A percentile compares a stretch with the other conserved stretches of the same genome.
These are phyloP conservation scores for Cornus florida DNA, from an alignment of 148 eudicot genomes.

Conservation along the genomic window DNA sequence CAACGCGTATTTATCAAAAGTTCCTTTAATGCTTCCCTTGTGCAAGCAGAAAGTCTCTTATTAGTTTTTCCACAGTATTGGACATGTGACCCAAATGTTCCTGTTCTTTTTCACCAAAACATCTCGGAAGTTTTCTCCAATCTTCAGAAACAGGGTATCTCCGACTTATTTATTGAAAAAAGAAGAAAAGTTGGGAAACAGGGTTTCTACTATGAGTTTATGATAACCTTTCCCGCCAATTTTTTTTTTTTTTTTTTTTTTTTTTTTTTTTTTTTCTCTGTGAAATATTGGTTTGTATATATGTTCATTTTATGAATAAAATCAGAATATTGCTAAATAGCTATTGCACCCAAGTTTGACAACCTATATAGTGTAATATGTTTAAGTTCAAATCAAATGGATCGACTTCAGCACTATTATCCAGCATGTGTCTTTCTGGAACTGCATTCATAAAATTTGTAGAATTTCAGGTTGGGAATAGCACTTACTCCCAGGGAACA, in stretches of 20 bases:
- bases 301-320: background rate
- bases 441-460: background rate
- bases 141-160: no score
- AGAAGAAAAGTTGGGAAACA: no score
- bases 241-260: no score
- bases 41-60: background rate
- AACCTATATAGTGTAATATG: background rate
- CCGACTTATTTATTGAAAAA: no score
- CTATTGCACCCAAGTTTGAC: background rate
- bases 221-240: no score
- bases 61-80: background rate
- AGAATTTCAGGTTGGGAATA: background rate
- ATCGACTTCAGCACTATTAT: background rate
- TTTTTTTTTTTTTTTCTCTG: no score
- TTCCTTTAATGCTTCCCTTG: background rate
- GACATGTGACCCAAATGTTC: background rate
- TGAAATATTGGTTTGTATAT: background rate
- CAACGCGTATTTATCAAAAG: background rate
- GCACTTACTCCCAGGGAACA: conserved; percentile 78
- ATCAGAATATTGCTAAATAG: background rate
- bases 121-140: no score
- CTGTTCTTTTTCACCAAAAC: no score
- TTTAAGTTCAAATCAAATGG: background rate
- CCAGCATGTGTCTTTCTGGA: background rate
- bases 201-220: background rate